These are phyloP conservation scores for Saccharomyces uvarum DNA, from an alignment of 1,139 yeast species.

Conservation along the genomic window DNA sequence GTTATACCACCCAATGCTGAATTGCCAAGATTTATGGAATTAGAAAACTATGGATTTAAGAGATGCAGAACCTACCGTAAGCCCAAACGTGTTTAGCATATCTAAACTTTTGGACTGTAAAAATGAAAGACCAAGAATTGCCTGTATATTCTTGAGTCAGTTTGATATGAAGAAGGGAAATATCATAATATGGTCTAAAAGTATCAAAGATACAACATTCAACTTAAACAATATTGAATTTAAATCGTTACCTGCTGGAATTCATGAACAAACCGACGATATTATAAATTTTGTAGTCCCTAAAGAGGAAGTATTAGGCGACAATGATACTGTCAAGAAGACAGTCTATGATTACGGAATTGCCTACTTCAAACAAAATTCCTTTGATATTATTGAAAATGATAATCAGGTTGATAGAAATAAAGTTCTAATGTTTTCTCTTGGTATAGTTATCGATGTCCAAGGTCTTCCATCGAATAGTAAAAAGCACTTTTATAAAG, in stretches of 20 bases:
- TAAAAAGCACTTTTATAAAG: background rate
- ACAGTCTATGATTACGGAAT: constrained; percentile 36
- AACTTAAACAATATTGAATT: constrained; percentile 49
- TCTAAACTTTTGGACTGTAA: background rate
- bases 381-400: constrained; percentile 20
- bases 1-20: background rate
- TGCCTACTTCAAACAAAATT: constrained; percentile 42
- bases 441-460: constrained; percentile 52
- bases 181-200: constrained; percentile 24
- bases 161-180: constrained; percentile 32
- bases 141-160: constrained; percentile 23
- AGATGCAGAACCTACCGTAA: background rate
- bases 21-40: background rate
- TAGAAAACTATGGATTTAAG: background rate
- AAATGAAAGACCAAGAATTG: background rate
- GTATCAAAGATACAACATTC: constrained; percentile 11
- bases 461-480: background rate
- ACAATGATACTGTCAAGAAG: constrained; percentile 22
- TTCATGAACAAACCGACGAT: constrained; percentile 56
- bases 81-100: background rate
- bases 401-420: constrained; percentile 37
- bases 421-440: constrained; percentile 55
- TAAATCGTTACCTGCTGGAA: constrained; percentile 73
- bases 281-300: constrained; percentile 44
- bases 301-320: constrained; percentile 29